Base-by-base conservation (phyloP, 345 rosid genomes). In the Citrus cavaleriei region DNA sequence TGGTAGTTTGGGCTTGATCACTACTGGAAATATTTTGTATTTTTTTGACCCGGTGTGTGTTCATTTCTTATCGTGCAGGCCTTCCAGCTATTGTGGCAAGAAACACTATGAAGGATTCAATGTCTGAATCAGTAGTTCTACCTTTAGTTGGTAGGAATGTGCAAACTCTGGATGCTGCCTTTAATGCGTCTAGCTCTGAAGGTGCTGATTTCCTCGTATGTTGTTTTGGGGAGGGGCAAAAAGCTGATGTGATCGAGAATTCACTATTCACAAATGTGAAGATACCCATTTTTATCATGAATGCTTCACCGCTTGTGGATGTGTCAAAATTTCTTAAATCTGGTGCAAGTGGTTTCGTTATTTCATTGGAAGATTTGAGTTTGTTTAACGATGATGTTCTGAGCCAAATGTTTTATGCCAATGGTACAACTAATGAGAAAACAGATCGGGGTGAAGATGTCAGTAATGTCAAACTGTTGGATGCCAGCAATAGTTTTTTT, bases 141-240 rank as follows among this genome's bases (percentile, higher is more conserved):
- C 99, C 99, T 40, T 83, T 96, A 79, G 97, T 96, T 54, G 98
- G 91, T 76, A 89, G 97, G 84, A 89, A 59, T 78, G 99, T 91
- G 78, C 86, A 88, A 73, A 87, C 86, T 81, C 74, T 87, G 78
- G 81, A 79, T 71, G 87, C 97, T 70, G 97, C 98, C 38, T 69
- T 84, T 27, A 79, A 67, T 77, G 98, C 97, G 22, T 84, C 98
- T 70, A 91, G 66, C 81, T 90, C 93, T n/a, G 99, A 96, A 82
- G 98, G 99, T 81, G 98, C 96, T 86, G 99, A 94, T 91, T 94
- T 96, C 77, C 89, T 96, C 54, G 86, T 96, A 70, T 90, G 85
- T 75, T 79, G 67, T 77, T 67, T 83, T 72, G 78, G 68, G 35
- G 86, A 74, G 80, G 92, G 82, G 77, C 67, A 80, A 66, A 67